Conservation (phyloP, 2,329 filamentous ascomycete species). For the Neobulgaria alba region DNA sequence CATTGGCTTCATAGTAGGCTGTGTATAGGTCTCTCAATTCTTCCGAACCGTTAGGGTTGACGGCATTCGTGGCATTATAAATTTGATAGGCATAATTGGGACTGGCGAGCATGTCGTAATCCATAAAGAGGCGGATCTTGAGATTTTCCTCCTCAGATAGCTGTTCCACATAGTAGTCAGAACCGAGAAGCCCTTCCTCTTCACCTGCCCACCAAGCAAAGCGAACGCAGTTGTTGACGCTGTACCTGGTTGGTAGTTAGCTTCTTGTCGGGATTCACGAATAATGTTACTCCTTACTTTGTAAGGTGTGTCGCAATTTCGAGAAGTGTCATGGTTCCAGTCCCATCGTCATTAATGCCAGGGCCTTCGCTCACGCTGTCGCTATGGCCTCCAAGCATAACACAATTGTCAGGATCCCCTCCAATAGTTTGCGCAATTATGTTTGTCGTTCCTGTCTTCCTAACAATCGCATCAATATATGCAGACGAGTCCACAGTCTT, state of each 20-base stretch:
- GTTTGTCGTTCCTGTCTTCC: conserved; percentile 36
- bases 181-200: conserved; percentile 58
- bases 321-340: conserved; percentile 40
- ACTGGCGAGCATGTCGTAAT: conserved; percentile 63
- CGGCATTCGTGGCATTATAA: conserved; percentile 63
- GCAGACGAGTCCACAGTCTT: conserved; percentile 44
- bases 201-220: conserved; percentile 63
- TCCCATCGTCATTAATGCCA: conserved; percentile 35
- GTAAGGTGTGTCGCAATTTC: conserved; percentile 53
- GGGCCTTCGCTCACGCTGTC: conserved; percentile 55
- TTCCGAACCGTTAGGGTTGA: conserved; percentile 62
- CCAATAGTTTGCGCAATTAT: conserved; percentile 52
- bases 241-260: no score
- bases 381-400: conserved; percentile 57
- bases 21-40: conserved; percentile 61
- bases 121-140: conserved; percentile 58
- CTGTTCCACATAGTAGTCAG: conserved; percentile 48
- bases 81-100: conserved; percentile 60
- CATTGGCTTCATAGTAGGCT: conserved; percentile 54
- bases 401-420: conserved; percentile 54
- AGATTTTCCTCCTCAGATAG: conserved; percentile 49
- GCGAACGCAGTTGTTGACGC: conserved; percentile 55
- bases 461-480: conserved; percentile 50
- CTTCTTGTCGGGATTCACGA: no score
- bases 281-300: no score